Evolutionary conservation across 208 protist genomes (phyloP), one percentile per base, ranked within the genome.

Genomic region (Naegleria lovaniensis): DNA sequence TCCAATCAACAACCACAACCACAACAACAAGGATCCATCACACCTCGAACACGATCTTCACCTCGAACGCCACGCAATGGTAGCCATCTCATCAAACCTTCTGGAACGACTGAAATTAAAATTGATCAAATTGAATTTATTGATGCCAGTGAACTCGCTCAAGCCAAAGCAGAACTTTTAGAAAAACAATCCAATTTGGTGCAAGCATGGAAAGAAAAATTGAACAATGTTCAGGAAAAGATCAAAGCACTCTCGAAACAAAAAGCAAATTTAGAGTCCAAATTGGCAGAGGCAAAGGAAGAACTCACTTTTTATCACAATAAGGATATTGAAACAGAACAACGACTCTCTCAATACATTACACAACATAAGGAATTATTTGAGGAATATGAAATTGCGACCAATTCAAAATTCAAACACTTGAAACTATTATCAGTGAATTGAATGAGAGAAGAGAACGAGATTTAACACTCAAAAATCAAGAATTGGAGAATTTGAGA

Each of bases 51-150:
- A 22, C 22, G 19, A 67, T 29, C 19, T 0, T 79, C 67, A 79
- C 67, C 67, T 36, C 19, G 67, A 79, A 79, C 67, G 0, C 67
- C 67, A 79, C 19, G 29, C 25, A 9, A 9, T 67, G 43, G 43
- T 48, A 48, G 43, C 7, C 55, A 67, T 29, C 22, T 67, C 19
- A 67, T 67, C 11, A 67, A 67, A 67, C 55, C 55, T 29, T 2
- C 22, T 67, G 55, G 55, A 67, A 67, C 22, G 2, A 67, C 11
- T 13, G 67, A 79, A 9, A 33, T n/a, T 13, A 79, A 79, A 33
- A 79, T 79, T 79, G 67, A 79, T 36, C 67, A 79, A 79, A 79
- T 79, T 79, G 67, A 79, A 79, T 79, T 79, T 36, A 79, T 79
- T 79, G 67, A 79, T 36, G 29, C 9, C 1, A 13, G 29, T 36